Conservation (phyloP, 2,329 filamentous ascomycete genomes). For the Chaetomium strumarium region DNA sequence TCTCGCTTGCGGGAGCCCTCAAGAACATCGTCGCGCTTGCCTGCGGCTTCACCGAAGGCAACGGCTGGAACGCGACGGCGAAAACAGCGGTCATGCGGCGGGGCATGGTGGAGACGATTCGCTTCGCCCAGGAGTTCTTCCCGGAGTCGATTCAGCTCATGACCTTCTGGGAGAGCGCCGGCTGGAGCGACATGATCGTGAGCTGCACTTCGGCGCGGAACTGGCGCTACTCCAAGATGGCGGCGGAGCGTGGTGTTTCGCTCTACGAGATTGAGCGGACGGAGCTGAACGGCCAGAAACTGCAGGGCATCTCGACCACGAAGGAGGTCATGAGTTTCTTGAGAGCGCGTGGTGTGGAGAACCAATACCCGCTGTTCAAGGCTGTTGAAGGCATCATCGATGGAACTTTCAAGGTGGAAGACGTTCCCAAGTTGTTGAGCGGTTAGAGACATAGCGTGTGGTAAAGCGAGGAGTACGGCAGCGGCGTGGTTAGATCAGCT, state of each 20-base stretch:
- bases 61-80: slow-evolving; percentile 97
- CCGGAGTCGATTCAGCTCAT: slow-evolving; percentile 69
- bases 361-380: slow-evolving; percentile 87
- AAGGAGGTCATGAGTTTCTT: slow-evolving; percentile 88
- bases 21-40: slow-evolving; percentile 97
- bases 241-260: slow-evolving; percentile 68
- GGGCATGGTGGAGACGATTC: slow-evolving; percentile 91
- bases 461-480: neutral
- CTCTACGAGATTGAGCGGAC: slow-evolving; percentile 83
- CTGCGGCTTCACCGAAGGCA: slow-evolving; percentile 89
- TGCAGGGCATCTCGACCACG: slow-evolving; percentile 90
- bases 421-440: slow-evolving; percentile 62
- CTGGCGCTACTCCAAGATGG: slow-evolving; percentile 87
- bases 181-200: slow-evolving; percentile 92
- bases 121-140: slow-evolving; percentile 93
- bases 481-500: neutral
- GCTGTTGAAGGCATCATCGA: slow-evolving; percentile 71
- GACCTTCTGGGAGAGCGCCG: slow-evolving; percentile 95
- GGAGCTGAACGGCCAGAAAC: slow-evolving; percentile 92
- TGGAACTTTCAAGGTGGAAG: slow-evolving; percentile 68
- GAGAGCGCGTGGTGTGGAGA: slow-evolving; percentile 68
- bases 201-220: slow-evolving; percentile 89
- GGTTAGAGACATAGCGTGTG: slow-evolving; percentile 1
- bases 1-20: slow-evolving; percentile 86
- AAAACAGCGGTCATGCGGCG: slow-evolving; percentile 99